phyloP scores from a whole-genome alignment of 805 yeast genomes.

The Kazachstania kunashirensis region DNA sequence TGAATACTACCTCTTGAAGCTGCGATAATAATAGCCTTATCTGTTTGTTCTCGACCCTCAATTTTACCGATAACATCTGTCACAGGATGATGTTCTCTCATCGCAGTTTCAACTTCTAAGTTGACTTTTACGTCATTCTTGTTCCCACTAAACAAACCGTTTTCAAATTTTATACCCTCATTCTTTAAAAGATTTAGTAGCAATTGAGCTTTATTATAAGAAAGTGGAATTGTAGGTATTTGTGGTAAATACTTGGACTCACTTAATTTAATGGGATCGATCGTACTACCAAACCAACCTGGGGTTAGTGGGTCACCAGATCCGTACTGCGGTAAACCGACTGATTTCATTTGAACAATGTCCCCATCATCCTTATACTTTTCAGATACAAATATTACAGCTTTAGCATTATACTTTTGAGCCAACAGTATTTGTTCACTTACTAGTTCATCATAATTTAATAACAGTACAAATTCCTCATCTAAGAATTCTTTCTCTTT shows the following conservation, averaged over 20 bases:
- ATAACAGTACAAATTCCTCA: slow-evolving; percentile 44
- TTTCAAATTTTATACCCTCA: slow-evolving; percentile 21
- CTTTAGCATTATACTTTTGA: slow-evolving; percentile 46
- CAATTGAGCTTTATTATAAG: slow-evolving; percentile 56
- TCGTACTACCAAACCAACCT: slow-evolving; percentile 48
- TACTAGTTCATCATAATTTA: slow-evolving; percentile 48
- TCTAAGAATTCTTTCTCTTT: slow-evolving; percentile 31
- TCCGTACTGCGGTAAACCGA: slow-evolving; percentile 46
- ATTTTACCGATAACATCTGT: slow-evolving; percentile 77
- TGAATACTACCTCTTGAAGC: slow-evolving; percentile 74
- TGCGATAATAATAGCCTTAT: slow-evolving; percentile 65
- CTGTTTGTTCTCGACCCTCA: slow-evolving; percentile 70
- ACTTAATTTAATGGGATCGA: slow-evolving; percentile 34
- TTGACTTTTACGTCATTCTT: slow-evolving; percentile 13
- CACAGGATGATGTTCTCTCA: slow-evolving; percentile 49
- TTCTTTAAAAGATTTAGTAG: slow-evolving; percentile 27
- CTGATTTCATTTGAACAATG: slow-evolving; percentile 34
- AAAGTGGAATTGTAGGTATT: slow-evolving; percentile 69
- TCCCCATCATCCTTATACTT: slow-evolving; percentile 29
- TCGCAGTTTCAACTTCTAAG: slow-evolving; percentile 34
- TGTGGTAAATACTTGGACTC: slow-evolving; percentile 49
- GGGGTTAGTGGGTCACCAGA: slow-evolving; percentile 79
- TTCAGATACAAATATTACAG: slow-evolving; percentile 55
- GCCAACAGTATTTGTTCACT: slow-evolving; percentile 50
- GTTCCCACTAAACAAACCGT: slow-evolving; percentile 17